Evolutionary conservation across 208 protist genomes (phyloP).

Genomic region (Leishmania amazonensis): DNA sequence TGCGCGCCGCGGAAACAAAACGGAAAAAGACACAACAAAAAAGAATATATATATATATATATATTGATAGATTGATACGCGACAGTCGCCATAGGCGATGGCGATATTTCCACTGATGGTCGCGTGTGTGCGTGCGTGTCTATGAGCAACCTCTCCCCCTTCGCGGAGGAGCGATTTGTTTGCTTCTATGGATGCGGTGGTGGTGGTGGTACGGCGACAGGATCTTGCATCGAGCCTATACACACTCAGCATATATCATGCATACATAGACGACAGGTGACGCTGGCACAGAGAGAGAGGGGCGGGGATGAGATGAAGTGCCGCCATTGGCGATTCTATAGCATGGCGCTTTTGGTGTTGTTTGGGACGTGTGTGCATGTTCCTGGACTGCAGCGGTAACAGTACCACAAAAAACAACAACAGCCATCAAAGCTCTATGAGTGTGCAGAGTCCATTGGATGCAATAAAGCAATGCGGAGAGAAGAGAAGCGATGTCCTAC

Average conservation of each 20-base stretch:
- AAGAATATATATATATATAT: neutral
- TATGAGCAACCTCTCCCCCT: neutral
- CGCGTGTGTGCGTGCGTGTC: neutral
- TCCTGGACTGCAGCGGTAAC: neutral
- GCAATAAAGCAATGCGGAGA: neutral
- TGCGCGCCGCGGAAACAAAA: slow-evolving; percentile 12
- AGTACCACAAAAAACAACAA: neutral
- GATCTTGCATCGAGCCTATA: neutral
- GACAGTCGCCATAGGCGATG: neutral
- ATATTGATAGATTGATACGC: neutral
- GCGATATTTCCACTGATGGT: neutral
- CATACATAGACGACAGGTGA: neutral
- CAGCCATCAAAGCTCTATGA: neutral
- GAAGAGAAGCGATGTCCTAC: neutral
- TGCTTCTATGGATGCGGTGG: slow-evolving; percentile 3
- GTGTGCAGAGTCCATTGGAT: neutral
- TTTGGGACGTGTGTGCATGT: neutral
- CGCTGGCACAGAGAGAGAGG: neutral
- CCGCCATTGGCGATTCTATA: neutral
- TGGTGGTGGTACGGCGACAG: neutral
- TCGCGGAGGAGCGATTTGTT: neutral
- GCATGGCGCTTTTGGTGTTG: neutral
- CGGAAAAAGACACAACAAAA: slow-evolving; percentile 17
- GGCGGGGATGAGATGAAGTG: neutral
- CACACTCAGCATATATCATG: neutral